Conservation (phyloP, 805 yeast species). For the Cephaloascus albidus region DNA sequence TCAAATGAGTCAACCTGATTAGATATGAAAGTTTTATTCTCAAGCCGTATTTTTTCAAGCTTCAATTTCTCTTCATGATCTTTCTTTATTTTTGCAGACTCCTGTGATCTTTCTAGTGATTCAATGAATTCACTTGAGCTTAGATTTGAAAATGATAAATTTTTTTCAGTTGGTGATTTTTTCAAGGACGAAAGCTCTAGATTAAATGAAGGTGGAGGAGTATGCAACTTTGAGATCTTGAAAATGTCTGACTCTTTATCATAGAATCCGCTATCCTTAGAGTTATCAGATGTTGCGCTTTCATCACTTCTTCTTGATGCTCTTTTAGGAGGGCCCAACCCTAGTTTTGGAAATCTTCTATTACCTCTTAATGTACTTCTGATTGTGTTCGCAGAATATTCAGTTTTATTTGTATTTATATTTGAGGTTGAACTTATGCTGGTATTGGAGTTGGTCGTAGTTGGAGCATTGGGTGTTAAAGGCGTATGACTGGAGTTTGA, state of each 20-base stretch:
- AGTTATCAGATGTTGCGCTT: conserved; percentile 3
- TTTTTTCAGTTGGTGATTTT: not conserved
- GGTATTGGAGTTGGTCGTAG: not conserved
- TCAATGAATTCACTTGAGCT: not conserved
- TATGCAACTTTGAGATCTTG: conserved; percentile 3
- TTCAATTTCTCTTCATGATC: not conserved
- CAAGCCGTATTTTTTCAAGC: not conserved
- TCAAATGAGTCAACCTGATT: not conserved
- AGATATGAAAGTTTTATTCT: too few species aligned
- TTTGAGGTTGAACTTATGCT: not conserved
- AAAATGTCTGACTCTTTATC: not conserved
- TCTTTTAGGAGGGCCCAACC: conserved; percentile 43
- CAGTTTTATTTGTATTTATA: not conserved
- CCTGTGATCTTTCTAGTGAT: not conserved
- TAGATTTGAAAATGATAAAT: not conserved
- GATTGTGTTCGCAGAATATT: not conserved
- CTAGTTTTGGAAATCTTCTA: conserved; percentile 23
- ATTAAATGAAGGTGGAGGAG: not conserved
- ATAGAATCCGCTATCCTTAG: not conserved
- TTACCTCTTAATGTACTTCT: conserved; percentile 14
- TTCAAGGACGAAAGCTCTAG: not conserved
- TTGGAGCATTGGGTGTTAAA: not conserved
- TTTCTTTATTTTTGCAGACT: not conserved
- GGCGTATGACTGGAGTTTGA: not conserved
- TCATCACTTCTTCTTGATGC: conserved; percentile 17